Percentiles rank a stretch among this genome's conserved stretches.
phyloP scores from a whole-genome alignment of 345 rosid genomes.

The Salix caprea region DNA sequence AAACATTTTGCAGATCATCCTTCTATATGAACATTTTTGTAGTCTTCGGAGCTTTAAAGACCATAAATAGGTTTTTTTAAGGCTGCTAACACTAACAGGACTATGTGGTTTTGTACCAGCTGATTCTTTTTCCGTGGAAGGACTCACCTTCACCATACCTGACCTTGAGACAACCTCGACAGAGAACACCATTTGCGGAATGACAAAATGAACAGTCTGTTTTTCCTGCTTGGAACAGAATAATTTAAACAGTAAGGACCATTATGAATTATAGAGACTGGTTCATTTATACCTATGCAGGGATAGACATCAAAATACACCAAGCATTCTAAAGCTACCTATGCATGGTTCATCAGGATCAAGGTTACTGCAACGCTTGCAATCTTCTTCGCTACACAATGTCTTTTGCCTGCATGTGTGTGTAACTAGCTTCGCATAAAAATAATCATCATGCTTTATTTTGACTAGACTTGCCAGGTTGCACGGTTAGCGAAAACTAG shows the following conservation, averaged over 20 bases:
- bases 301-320: too few species aligned
- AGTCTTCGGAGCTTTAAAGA: neutral
- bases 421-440: neutral
- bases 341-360: constrained; percentile 38
- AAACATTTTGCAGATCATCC: neutral
- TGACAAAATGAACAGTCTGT: constrained; percentile 44
- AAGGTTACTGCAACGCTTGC: constrained; percentile 37
- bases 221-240: constrained; percentile 30
- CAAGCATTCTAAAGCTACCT: constrained; percentile 16
- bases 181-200: constrained; percentile 33
- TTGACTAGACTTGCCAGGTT: neutral
- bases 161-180: constrained; percentile 39
- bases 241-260: neutral
- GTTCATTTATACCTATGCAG: too few species aligned
- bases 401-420: constrained; percentile 34
- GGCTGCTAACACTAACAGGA: too few species aligned
- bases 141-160: constrained; percentile 45
- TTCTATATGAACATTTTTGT: neutral
- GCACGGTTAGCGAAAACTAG: neutral
- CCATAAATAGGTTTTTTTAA: too few species aligned
- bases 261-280: neutral
- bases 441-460: neutral
- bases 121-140: neutral
- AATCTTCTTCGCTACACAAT: constrained; percentile 37
- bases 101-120: neutral